Evolutionary conservation across 2,329 filamentous ascomycete genomes (phyloP).

Genomic region (Beauveria rudraprayagi): DNA sequence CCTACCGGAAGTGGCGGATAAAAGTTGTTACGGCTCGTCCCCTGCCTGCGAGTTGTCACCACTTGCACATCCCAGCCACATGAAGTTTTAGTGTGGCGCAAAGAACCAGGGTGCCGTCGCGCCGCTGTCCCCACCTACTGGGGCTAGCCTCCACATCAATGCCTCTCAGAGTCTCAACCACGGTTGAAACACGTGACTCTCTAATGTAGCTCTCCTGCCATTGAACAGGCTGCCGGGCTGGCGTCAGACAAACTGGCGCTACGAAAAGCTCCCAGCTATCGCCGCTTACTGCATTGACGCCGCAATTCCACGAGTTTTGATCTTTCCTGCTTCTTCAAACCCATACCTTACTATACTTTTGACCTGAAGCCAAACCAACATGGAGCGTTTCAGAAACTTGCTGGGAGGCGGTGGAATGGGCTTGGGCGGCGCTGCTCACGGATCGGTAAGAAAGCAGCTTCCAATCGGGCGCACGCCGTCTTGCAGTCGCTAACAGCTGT

Average conservation of each 20-base stretch:
- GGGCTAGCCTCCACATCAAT: not conserved
- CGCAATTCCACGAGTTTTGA: not conserved
- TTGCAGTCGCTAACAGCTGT: conserved; percentile 12
- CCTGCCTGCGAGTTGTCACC: not conserved
- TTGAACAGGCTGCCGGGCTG: conserved; percentile 9
- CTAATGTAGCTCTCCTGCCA: not conserved
- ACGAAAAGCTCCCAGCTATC: conserved; percentile 6
- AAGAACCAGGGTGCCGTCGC: no score
- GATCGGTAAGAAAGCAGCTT: conserved; percentile 27
- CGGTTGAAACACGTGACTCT: conserved; percentile 1
- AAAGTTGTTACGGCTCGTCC: conserved; percentile 6
- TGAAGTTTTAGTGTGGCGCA: no score
- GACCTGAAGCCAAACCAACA: conserved; percentile 31
- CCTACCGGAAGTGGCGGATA: not conserved
- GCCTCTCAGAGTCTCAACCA: not conserved
- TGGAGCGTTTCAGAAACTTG: conserved; percentile 91
- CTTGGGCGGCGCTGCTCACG: conserved; percentile 41
- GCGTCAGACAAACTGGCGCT: conserved; percentile 10
- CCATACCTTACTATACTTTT: not conserved
- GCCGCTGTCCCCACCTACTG: no score
- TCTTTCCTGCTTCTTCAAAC: not conserved
- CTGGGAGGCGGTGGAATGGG: conserved; percentile 69
- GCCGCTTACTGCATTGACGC: not conserved
- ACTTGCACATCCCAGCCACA: not conserved
- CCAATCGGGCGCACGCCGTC: not conserved